A percentile compares a stretch with the other conserved stretches of the same genome.
phyloP scores from a whole-genome alignment of 257 asterid genomes.

The Orobanche coerulescens region DNA sequence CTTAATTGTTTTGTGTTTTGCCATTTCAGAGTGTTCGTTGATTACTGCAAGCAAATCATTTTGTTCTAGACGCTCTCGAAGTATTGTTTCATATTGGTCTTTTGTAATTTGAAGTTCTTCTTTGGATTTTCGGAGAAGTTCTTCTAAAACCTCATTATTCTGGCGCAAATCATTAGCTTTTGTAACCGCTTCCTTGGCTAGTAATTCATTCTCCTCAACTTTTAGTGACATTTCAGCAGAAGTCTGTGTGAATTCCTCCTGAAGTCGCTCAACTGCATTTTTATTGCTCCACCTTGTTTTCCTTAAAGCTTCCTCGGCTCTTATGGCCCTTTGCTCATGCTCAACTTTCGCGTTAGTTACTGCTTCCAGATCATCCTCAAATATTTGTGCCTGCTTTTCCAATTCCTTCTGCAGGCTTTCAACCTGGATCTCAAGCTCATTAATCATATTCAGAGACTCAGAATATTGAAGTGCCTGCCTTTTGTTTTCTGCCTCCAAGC shows the following conservation, averaged over 20 bases:
- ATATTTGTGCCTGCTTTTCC: constrained; percentile 46
- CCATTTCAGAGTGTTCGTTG: constrained; percentile 11
- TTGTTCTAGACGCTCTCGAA: constrained; percentile 28
- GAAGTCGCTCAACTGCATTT: constrained; percentile 46
- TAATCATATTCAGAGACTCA: constrained; percentile 38
- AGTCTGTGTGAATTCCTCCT: constrained; percentile 57
- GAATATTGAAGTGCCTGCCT: constrained; percentile 43
- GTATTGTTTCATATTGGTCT: constrained; percentile 34
- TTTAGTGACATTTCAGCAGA: constrained; percentile 54
- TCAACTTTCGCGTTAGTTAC: constrained; percentile 40
- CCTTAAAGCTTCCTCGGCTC: constrained; percentile 73
- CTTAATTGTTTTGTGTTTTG: not conserved
- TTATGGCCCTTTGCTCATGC: constrained; percentile 71
- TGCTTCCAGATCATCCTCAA: constrained; percentile 49
- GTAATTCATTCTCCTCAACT: constrained; percentile 56
- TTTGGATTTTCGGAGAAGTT: constrained; percentile 45
- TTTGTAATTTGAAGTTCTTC: constrained; percentile 39
- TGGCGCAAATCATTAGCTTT: constrained; percentile 51
- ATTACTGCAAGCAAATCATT: constrained; percentile 5
- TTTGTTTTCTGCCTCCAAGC: constrained; percentile 47
- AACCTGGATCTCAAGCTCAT: constrained; percentile 50
- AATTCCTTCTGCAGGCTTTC: constrained; percentile 59
- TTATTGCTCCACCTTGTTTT: constrained; percentile 44
- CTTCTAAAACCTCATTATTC: constrained; percentile 53
- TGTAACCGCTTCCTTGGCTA: constrained; percentile 41